A percentile compares a stretch with the other conserved stretches of the same genome.
Evolutionary conservation across 495 filamentous ascomycete genomes (phyloP).

Genomic region (Physcia stellaris): DNA sequence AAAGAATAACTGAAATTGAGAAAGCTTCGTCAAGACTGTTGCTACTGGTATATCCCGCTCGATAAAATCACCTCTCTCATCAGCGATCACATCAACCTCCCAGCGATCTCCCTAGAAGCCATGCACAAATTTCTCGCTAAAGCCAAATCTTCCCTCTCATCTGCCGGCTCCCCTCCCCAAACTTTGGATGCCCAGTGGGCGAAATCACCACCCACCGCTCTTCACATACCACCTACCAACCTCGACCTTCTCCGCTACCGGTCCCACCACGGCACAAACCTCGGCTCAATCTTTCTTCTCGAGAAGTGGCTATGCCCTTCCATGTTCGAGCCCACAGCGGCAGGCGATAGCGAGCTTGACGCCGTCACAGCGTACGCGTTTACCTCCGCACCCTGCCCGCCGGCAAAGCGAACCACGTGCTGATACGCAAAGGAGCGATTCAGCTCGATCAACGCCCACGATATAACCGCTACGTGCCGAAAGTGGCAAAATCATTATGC

Average conservation of each 20-base stretch:
- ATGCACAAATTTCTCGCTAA: too few relatives aligned
- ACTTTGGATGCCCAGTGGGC: too few relatives aligned
- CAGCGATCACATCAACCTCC: too few relatives aligned
- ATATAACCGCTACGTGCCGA: slow-evolving; percentile 27
- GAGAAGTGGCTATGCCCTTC: slow-evolving; percentile 36
- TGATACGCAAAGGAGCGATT: background rate
- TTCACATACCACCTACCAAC: slow-evolving; percentile 23
- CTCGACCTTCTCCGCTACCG: slow-evolving; percentile 37
- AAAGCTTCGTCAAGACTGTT: too few relatives aligned
- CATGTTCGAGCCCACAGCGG: slow-evolving; percentile 25
- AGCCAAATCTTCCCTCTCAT: too few relatives aligned
- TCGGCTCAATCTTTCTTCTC: slow-evolving; percentile 41
- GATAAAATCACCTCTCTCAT: too few relatives aligned
- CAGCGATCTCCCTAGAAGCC: too few relatives aligned
- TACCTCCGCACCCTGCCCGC: background rate
- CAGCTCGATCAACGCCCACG: slow-evolving; percentile 24
- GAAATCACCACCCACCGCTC: too few relatives aligned
- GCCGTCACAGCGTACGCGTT: slow-evolving; percentile 24
- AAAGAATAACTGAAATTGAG: too few relatives aligned
- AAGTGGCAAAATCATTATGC: slow-evolving; percentile 38
- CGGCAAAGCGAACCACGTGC: background rate
- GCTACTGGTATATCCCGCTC: too few relatives aligned
- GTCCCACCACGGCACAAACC: slow-evolving; percentile 41
- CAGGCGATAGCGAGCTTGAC: slow-evolving; percentile 30
- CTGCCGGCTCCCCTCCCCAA: too few relatives aligned